phyloP scores from a whole-genome alignment of 306 rosid genomes.

The Trifolium dubium region DNA sequence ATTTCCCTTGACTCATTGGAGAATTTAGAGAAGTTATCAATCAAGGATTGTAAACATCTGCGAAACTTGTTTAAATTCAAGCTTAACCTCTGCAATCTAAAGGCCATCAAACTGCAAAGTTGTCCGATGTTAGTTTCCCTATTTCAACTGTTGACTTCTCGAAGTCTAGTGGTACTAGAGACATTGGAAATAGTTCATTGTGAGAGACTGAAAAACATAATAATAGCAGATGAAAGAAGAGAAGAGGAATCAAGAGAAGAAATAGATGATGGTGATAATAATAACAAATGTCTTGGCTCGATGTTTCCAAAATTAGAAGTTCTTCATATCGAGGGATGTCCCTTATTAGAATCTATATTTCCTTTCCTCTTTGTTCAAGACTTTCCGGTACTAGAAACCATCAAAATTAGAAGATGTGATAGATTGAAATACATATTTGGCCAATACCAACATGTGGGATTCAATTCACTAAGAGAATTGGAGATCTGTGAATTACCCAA shows the following conservation, averaged over 20 bases:
- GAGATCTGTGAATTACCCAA: accelerated
- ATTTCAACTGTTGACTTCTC: not conserved
- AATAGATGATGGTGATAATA: not conserved
- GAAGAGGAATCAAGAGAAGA: not conserved
- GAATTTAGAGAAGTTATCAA: not conserved
- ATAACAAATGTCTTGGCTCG: not conserved
- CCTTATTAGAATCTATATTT: not conserved
- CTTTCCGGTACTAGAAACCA: not conserved
- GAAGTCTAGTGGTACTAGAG: not conserved
- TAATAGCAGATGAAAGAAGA: not conserved
- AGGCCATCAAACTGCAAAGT: accelerated
- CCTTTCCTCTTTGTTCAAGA: not conserved
- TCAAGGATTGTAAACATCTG: accelerated
- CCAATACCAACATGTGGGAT: not conserved
- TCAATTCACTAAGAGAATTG: not conserved
- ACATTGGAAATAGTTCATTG: not conserved
- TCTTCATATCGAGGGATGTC: not conserved
- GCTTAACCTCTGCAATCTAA: not conserved
- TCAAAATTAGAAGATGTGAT: not conserved
- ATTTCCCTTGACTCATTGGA: not conserved
- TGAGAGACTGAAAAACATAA: not conserved
- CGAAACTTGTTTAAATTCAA: not conserved
- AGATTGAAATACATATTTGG: slow-evolving; percentile 5
- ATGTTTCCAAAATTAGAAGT: not conserved
- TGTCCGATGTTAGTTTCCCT: not conserved